phyloP scores from a whole-genome alignment of 1,284 basidiomycete genomes.

The Chalciporus sp. region DNA sequence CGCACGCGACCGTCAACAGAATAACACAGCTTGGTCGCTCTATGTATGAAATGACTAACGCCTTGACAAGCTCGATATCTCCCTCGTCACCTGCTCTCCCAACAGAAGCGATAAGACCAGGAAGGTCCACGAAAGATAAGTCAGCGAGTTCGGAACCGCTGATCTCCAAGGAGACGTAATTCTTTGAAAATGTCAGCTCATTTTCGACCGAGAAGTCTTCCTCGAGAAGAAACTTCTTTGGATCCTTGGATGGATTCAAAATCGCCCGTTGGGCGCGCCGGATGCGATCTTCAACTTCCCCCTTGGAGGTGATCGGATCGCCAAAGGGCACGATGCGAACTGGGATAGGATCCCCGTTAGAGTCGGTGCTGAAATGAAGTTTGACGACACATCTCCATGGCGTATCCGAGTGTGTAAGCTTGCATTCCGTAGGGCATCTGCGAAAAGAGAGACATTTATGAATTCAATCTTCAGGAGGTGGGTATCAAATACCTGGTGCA shows the following conservation, averaged over 20 bases:
- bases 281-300: slow-evolving; percentile 64
- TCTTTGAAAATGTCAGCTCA: slow-evolving; percentile 60
- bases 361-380: slow-evolving; percentile 53
- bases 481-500: too few relatives aligned
- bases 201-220: slow-evolving; percentile 36
- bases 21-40: slow-evolving; percentile 67
- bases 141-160: slow-evolving; percentile 69
- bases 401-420: slow-evolving; percentile 46
- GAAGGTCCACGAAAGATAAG: slow-evolving; percentile 57
- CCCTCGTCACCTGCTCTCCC: slow-evolving; percentile 48
- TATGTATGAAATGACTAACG: slow-evolving; percentile 62
- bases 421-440: slow-evolving; percentile 68
- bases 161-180: slow-evolving; percentile 67
- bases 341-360: slow-evolving; percentile 42
- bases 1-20: slow-evolving; percentile 70
- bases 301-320: slow-evolving; percentile 48
- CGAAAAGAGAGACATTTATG: too few relatives aligned
- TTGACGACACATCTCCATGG: slow-evolving; percentile 66
- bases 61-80: slow-evolving; percentile 65
- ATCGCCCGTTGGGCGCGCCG: slow-evolving; percentile 72
- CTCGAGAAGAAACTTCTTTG: slow-evolving; percentile 42
- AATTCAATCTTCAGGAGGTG: too few relatives aligned
- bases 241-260: slow-evolving; percentile 54
- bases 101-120: slow-evolving; percentile 68
- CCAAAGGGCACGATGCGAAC: slow-evolving; percentile 55